Evolutionary conservation across 192 early-diverging fungal species (phyloP).

Genomic region (Backusella tuberculispora): DNA sequence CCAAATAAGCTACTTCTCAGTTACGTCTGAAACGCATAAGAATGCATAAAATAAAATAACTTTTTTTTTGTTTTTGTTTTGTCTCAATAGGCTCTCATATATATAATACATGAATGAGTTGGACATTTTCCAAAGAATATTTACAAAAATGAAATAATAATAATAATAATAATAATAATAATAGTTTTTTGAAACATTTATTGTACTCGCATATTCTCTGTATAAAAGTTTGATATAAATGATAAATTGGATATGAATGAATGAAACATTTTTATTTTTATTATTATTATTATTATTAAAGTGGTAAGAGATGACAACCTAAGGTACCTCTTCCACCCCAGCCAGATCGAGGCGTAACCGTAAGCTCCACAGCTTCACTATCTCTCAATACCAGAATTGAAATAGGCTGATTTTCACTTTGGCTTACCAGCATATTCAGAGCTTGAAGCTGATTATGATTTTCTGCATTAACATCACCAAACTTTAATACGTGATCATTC

Average conservation of each 20-base stretch:
- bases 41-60: not conserved
- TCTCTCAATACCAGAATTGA: slow-evolving; percentile 44
- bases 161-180: not conserved
- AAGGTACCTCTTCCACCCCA: slow-evolving; percentile 59
- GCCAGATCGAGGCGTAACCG: slow-evolving; percentile 49
- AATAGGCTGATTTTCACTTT: slow-evolving; percentile 44
- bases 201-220: not conserved
- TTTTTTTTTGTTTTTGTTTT: not conserved
- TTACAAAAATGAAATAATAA: not conserved
- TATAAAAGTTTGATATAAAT: not conserved
- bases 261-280: no score
- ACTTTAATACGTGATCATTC: slow-evolving; percentile 49
- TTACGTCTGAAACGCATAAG: slow-evolving; percentile 7
- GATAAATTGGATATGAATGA: not conserved
- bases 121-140: slow-evolving; percentile 4
- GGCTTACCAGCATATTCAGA: slow-evolving; percentile 42
- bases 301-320: slow-evolving; percentile 44
- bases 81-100: not conserved
- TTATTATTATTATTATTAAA: no score
- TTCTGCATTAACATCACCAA: slow-evolving; percentile 43
- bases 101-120: not conserved
- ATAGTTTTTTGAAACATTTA: not conserved
- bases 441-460: slow-evolving; percentile 45
- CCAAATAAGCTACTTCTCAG: not conserved
- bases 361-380: slow-evolving; percentile 27